Evolutionary conservation across 2,329 filamentous ascomycete genomes (phyloP), one percentile per base, ranked within the genome.

Genomic region (Aspergillus eucalypticola): DNA sequence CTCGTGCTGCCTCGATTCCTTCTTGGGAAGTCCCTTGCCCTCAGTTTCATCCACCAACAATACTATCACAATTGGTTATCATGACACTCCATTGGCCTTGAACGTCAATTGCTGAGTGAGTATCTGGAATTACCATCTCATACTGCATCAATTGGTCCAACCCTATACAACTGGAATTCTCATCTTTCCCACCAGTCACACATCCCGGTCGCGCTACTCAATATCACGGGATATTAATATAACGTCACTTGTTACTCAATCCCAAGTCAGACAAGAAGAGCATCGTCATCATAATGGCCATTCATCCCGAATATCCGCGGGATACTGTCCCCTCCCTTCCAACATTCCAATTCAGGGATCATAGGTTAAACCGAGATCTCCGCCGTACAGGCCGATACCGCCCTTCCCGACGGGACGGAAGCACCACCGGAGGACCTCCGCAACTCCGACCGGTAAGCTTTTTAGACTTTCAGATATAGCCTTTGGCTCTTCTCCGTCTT

Each of bases 381-480:
- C 44, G 44, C 39, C n/a, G n/a, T 19, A n/a, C 21, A 23, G 6
- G 46, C 46, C 46, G 46, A 50, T 50, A 50, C 46, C 46, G 46
- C 46, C 46, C 39, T 29, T 46, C 53, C 53, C 53, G 53, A 32
- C 53, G 53, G 53, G 53, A 55, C 53, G 53, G 53, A 46, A 55
- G 25, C 23, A 55, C 53, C 19, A 29, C 52, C 38, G 32, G 51
- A 54, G 35, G 23, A 17, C 23, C 38, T 17, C 52, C 38, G 4
- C 39, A 54, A 46, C 53, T 55, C 53, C 53, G 25, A 15, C 27
- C 23, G 39, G 35, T 39, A 54, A 29, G 52, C 38, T 54, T 66
- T 66, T 67, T 66, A 54, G 60, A 59, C 32, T 35, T 35, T 5
- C 32, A 35, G 32, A 35, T 35, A 35, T 52, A 46, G 25, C 53